A percentile compares a stretch with the other conserved stretches of the same genome.
Evolutionary conservation across 176 grass and related monocot species (phyloP).

Genomic region (Zea luxurians): DNA sequence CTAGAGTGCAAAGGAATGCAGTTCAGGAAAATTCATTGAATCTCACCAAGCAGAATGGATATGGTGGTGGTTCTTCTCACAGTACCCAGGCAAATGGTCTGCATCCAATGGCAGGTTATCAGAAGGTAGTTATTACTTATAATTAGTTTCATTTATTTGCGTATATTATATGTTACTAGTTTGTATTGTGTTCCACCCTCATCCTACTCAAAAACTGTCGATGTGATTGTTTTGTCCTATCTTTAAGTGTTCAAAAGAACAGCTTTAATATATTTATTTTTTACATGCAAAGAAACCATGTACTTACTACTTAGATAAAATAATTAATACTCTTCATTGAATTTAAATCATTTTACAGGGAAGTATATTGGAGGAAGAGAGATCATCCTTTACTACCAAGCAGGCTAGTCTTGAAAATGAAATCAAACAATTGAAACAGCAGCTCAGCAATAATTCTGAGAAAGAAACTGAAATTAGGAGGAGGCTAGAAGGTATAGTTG

Average conservation of each 20-base stretch:
- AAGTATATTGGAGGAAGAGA: conserved; percentile 57
- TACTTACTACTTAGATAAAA: not conserved
- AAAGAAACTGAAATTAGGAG: conserved; percentile 57
- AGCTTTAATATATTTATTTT: not conserved
- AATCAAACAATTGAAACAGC: conserved; percentile 67
- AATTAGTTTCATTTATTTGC: not conserved
- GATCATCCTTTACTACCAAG: conserved; percentile 35
- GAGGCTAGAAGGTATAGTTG: conserved; percentile 63
- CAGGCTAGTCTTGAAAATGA: conserved; percentile 70
- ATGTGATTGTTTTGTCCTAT: conserved; percentile 18
- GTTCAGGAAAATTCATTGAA: conserved; percentile 54
- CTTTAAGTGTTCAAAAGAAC: not conserved
- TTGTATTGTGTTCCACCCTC: not conserved
- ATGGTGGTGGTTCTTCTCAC: conserved; percentile 54
- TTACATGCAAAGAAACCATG: not conserved
- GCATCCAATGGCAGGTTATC: conserved; percentile 38
- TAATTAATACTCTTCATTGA: conserved; percentile 35
- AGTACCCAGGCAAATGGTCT: conserved; percentile 49
- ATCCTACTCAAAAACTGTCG: not conserved
- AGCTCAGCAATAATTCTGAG: conserved; percentile 52
- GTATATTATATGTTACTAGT: conserved; percentile 7
- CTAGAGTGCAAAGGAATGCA: conserved; percentile 49
- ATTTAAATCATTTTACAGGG: conserved; percentile 55
- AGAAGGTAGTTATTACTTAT: conserved; percentile 42
- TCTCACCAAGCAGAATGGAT: conserved; percentile 45